These are phyloP conservation scores for Trichoderma simmonsii DNA, from an alignment of 2,329 filamentous ascomycete genomes.

Conservation along the genomic window DNA sequence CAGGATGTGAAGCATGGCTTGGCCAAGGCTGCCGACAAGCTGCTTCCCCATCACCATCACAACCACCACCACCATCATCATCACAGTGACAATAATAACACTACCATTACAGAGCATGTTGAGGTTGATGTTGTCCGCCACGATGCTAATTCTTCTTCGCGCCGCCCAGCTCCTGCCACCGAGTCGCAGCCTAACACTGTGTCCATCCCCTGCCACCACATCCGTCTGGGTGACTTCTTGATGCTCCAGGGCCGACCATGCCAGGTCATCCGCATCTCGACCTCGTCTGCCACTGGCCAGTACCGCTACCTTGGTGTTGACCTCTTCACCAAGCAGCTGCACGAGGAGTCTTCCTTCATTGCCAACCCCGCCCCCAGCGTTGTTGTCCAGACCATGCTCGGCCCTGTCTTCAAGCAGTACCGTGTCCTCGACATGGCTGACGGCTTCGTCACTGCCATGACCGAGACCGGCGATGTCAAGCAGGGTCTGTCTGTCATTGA, in stretches of 20 bases:
- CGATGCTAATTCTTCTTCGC: constrained; percentile 20
- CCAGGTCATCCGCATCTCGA: constrained; percentile 99
- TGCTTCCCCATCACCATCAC: constrained; percentile 48
- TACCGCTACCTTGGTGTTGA: constrained; percentile 99
- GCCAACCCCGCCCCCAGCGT: constrained; percentile 96
- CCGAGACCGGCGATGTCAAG: constrained; percentile 98
- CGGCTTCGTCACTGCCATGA: constrained; percentile 89
- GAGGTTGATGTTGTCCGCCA: constrained; percentile 45
- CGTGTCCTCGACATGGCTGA: constrained; percentile 96
- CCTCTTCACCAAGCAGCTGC: constrained; percentile 99
- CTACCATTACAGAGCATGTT: constrained; percentile 38
- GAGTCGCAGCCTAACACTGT: constrained; percentile 71
- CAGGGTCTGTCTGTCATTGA: constrained; percentile 89
- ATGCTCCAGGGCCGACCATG: constrained; percentile 98
- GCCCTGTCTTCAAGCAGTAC: constrained; percentile 99
- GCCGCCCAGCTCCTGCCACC: constrained; percentile 28
- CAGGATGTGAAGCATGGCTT: constrained; percentile 36
- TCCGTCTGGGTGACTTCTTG: constrained; percentile 97
- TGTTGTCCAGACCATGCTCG: constrained; percentile 98
- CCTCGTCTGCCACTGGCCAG: constrained; percentile 95
- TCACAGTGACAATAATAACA: constrained; percentile 44
- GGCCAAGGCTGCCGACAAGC: constrained; percentile 56
- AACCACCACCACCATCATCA: constrained; percentile 45
- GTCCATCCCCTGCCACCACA: constrained; percentile 98
- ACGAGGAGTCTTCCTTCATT: constrained; percentile 98